Conservation (phyloP, 345 rosid genomes). For the Citrus cavaleriei region DNA sequence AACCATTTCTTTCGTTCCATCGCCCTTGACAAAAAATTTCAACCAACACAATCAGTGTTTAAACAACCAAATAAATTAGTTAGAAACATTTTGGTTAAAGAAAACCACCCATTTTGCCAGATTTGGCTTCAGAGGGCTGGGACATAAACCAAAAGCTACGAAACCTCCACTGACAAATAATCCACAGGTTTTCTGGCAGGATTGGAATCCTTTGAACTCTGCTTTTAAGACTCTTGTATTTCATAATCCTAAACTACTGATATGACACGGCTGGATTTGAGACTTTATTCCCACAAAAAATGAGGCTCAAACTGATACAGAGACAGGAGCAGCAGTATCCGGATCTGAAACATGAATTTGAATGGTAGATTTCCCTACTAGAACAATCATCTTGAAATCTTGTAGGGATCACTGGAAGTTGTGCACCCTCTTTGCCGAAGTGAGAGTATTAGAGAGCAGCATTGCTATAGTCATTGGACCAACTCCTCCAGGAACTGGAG, state of each 20-base stretch:
- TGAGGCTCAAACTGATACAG: background rate
- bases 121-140: background rate
- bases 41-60: background rate
- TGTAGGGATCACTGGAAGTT: conserved; percentile 38
- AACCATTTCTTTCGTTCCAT: background rate
- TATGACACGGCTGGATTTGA: background rate
- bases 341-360: background rate
- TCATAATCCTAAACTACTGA: background rate
- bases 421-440: conserved; percentile 62
- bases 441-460: conserved; percentile 83
- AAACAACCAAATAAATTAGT: background rate
- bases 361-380: background rate
- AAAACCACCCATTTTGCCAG: background rate
- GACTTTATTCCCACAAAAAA: background rate
- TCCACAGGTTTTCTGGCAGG: background rate
- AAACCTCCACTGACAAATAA: background rate
- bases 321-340: background rate
- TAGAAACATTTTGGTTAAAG: background rate
- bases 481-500: conserved; percentile 91
- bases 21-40: background rate
- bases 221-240: background rate
- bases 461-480: conserved; percentile 94
- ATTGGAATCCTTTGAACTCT: background rate
- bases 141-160: background rate
- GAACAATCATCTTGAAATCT: background rate